Conservation (phyloP, 805 yeast genomes). For the Ascoidea asiatica region DNA sequence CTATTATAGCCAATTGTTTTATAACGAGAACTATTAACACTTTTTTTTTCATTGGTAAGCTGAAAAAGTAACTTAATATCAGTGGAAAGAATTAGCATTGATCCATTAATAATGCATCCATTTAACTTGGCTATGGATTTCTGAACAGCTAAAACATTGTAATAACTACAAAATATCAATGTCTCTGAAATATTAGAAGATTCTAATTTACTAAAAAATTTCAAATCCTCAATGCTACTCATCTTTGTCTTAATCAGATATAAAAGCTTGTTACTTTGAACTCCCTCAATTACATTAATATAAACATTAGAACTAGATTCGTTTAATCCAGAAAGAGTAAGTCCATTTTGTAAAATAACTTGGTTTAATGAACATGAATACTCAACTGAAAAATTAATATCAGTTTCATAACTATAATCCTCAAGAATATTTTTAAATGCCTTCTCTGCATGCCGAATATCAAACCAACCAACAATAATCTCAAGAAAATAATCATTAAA, state of each 20-base stretch:
- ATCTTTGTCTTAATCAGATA: not conserved
- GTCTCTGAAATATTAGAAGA: not conserved
- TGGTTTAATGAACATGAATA: conserved; percentile 4
- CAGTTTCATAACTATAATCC: conserved; percentile 4
- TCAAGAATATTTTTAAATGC: conserved; percentile 7
- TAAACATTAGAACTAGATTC: not conserved
- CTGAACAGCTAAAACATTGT: not conserved
- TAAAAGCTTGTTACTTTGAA: not conserved
- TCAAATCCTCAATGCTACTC: not conserved
- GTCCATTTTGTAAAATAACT: conserved; percentile 12
- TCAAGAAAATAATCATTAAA: not conserved
- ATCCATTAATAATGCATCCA: not conserved
- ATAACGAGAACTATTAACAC: too few species aligned
- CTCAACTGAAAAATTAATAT: conserved; percentile 3
- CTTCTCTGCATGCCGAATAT: conserved; percentile 12
- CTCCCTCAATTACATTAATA: not conserved
- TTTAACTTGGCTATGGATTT: not conserved
- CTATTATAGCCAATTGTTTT: too few species aligned
- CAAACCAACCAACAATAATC: conserved; percentile 19
- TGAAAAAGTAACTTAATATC: not conserved
- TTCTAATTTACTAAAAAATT: too few species aligned
- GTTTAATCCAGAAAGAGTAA: conserved; percentile 12
- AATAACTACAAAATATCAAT: not conserved
- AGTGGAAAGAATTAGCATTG: not conserved
- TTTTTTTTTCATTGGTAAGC: not conserved